Evolutionary conservation across 129 eudicot species (phyloP), one percentile per base, ranked within the genome.

Genomic region (Ambrosia trifida): DNA sequence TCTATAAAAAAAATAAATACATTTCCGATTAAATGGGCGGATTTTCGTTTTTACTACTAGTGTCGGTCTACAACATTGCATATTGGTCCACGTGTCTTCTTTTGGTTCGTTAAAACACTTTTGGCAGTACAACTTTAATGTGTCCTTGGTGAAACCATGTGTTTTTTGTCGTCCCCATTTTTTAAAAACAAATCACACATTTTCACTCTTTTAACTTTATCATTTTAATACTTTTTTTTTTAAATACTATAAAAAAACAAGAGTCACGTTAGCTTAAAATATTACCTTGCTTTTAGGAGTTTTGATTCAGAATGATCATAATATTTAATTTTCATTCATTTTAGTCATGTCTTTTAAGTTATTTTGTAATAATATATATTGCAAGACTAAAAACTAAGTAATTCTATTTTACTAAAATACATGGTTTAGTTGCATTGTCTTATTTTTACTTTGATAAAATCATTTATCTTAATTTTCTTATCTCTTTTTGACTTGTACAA

Each of bases 111-210:
- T 53, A 7, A 38, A 11, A 11, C 32, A 14, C 4, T 52, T 30
- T 40, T 24, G 28, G 54, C 47, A 72, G 65, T 40, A 64, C 57
- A 64, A 38, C 66, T 74, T 74, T 14, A 38, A 65, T 74, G 72
- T 40, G 64, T 62, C 18, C 49, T 69, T 16, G 74, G 20, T 38
- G 64, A 45, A 65, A 52, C 58, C 79, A 74, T 74, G 79, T 74
- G 79, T 53, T n/a, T 50, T 52, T 74, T 74, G 76, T 56, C 76
- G 56, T 28, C 45, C 16, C 4, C 51, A 68, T 53, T 54, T 51
- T 19, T 11, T 11, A 24, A 57, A 57, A 57, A 57, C 38, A 57
- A 57, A 57, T 24, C 36, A 57, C 52, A 41, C 52, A 64, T 64
- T 64, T 64, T 66, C 38, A 43, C 18, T 51, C 58, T 30, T 30